Evolutionary conservation across 805 yeast genomes (phyloP).

Genomic region (Nadsonia fulvescens): DNA sequence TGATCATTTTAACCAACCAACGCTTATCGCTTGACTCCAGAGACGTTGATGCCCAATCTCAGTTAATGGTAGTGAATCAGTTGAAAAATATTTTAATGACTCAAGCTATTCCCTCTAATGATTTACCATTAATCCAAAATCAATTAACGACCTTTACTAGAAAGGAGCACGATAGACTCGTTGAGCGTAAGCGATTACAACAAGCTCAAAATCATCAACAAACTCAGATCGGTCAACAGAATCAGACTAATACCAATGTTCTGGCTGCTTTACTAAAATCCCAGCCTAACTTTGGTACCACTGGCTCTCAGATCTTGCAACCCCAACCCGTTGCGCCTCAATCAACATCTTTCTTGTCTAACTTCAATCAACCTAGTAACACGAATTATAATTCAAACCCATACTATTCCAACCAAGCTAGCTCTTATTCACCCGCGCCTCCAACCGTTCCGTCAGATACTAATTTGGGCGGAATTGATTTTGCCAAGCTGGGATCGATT

Average conservation of each 20-base stretch:
- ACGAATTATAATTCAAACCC: too few species aligned
- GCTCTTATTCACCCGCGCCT: too few species aligned
- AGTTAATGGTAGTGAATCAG: slow-evolving; percentile 15
- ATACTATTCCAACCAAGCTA: too few species aligned
- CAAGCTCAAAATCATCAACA: slow-evolving; percentile 10
- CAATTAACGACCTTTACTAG: slow-evolving; percentile 14
- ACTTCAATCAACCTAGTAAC: too few species aligned
- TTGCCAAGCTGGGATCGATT: too few species aligned
- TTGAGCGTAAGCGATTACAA: slow-evolving; percentile 7
- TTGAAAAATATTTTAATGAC: slow-evolving; percentile 15
- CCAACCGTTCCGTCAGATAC: too few species aligned
- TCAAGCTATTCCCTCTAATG: slow-evolving; percentile 13
- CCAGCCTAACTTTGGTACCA: too few species aligned
- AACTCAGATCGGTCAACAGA: slow-evolving; percentile 6
- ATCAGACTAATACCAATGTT: not conserved
- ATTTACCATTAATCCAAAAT: slow-evolving; percentile 14
- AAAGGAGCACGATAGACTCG: slow-evolving; percentile 15
- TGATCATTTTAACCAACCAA: slow-evolving; percentile 11
- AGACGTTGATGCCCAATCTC: slow-evolving; percentile 16
- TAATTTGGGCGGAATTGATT: too few species aligned
- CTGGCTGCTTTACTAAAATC: slow-evolving; percentile 3
- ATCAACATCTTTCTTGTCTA: too few species aligned
- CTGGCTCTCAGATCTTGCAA: too few species aligned
- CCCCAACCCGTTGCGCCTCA: too few species aligned
- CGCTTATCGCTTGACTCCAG: slow-evolving; percentile 11